Evolutionary conservation across 1,139 yeast species (phyloP).

Genomic region (Geotrichum reessii): DNA sequence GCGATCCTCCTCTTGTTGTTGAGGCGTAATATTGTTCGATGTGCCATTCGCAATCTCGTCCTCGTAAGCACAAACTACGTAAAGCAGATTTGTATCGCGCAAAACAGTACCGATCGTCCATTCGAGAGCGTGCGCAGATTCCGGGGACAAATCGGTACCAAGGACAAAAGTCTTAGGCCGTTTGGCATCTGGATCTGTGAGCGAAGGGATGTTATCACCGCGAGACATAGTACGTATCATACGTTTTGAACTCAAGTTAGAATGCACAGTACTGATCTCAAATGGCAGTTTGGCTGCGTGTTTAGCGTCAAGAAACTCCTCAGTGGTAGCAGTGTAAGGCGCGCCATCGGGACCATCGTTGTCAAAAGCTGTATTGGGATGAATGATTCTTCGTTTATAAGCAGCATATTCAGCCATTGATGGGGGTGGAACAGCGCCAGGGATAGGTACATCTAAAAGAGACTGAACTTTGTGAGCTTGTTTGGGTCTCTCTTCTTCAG

Average conservation of each 20-base stretch:
- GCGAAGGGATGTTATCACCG: slow-evolving; percentile 54
- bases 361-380: slow-evolving; percentile 38
- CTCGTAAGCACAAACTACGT: slow-evolving; percentile 72
- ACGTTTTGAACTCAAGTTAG: slow-evolving; percentile 47
- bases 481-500: neutral
- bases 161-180: slow-evolving; percentile 66
- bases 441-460: slow-evolving; percentile 6
- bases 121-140: slow-evolving; percentile 77
- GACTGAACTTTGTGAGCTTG: slow-evolving; percentile 1
- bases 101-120: slow-evolving; percentile 87
- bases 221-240: slow-evolving; percentile 65
- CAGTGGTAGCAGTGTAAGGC: slow-evolving; percentile 69
- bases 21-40: slow-evolving; percentile 25
- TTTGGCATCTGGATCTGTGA: slow-evolving; percentile 42
- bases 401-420: slow-evolving; percentile 47
- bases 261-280: slow-evolving; percentile 55
- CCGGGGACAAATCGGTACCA: slow-evolving; percentile 80
- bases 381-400: slow-evolving; percentile 42
- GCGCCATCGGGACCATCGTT: slow-evolving; percentile 32
- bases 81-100: slow-evolving; percentile 77
- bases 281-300: slow-evolving; percentile 58
- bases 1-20: slow-evolving; percentile 44
- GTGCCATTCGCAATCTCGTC: slow-evolving; percentile 45
- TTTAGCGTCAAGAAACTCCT: slow-evolving; percentile 60
- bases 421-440: slow-evolving; percentile 43